Percentiles rank a stretch among this genome's conserved stretches.
These are phyloP conservation scores for Yamadazyma ubonensis DNA, from an alignment of 805 yeast species.

Conservation along the genomic window DNA sequence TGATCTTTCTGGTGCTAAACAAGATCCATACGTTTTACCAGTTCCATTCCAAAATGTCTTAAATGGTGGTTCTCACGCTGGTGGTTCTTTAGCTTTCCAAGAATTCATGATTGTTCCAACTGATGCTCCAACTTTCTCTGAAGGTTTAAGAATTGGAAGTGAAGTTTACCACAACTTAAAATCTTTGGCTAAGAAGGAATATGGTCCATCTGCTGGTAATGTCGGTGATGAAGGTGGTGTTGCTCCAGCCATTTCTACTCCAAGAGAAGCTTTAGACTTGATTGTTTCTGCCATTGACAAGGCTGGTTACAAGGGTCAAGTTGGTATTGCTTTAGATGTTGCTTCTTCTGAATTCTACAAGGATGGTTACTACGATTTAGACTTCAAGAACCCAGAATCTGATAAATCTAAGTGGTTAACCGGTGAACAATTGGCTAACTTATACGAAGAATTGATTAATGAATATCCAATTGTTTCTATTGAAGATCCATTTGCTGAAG, in stretches of 20 bases:
- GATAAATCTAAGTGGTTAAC: slow-evolving; percentile 89
- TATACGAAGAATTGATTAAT: slow-evolving; percentile 75
- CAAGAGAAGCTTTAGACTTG: slow-evolving; percentile 96
- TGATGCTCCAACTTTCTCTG: slow-evolving; percentile 86
- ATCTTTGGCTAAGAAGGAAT: slow-evolving; percentile 86
- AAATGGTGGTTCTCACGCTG: slow-evolving; percentile 99
- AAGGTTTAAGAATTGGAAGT: slow-evolving; percentile 94
- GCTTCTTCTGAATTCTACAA: slow-evolving; percentile 98
- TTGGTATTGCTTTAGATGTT: slow-evolving; percentile 90
- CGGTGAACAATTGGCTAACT: slow-evolving; percentile 81
- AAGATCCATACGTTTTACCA: slow-evolving; percentile 88
- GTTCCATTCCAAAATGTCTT: slow-evolving; percentile 99
- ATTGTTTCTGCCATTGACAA: slow-evolving; percentile 83
- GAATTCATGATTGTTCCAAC: slow-evolving; percentile 99
- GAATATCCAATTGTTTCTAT: slow-evolving; percentile 97
- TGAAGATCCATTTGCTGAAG: slow-evolving; percentile 99
- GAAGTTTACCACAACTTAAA: slow-evolving; percentile 98
- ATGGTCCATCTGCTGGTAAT: slow-evolving; percentile 98
- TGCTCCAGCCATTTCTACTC: slow-evolving; percentile 95
- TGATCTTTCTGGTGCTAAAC: slow-evolving; percentile 69
- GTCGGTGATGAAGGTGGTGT: slow-evolving; percentile 99
- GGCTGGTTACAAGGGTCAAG: slow-evolving; percentile 95
- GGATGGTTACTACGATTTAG: slow-evolving; percentile 96
- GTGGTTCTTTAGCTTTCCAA: slow-evolving; percentile 98
- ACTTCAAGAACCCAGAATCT: slow-evolving; percentile 95